Evolutionary conservation across 768 basidiomycete genomes (phyloP), one percentile per base, ranked within the genome.

Genomic region (Suillus lakei): DNA sequence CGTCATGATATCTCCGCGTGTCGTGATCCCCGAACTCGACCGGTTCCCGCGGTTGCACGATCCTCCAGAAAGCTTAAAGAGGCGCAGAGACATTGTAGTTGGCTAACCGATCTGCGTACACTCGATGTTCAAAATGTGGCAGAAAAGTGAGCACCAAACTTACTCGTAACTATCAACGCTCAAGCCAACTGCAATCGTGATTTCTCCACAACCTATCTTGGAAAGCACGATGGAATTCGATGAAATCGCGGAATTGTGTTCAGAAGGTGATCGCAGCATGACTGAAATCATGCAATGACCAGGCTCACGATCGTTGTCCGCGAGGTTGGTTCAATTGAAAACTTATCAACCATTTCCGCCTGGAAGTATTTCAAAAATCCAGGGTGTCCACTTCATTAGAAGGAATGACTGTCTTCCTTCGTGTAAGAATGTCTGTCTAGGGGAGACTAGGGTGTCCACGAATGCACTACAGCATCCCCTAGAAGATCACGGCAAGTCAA

Each of bases 321-420:
- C 58, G 77, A 76, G 2, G 67, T 70, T 4, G 66, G 72, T 62
- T 76, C 73, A 10, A 77, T 62, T 81, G 79, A 32, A 84, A 76
- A 30, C 80, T 81, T 5, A 85, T 77, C 28, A 87, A 80, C 83
- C 84, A 86, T 30, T 78, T 16, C 80, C 78, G n/a, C 83, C 84
- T 6, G 78, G 77, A 23, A 86, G 77, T 58, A 84, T 76, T 63
- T 81, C 81, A 75, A 30, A 51, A 28, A 28, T 16, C 26, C 15
- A 87, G 81, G 55, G 81, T 78, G 34, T 79, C 77, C 50, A 84
- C 80, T 26, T 15, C n/a, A 21, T n/a, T 26, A 26, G 15, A 16
- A 50, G 26, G 26, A n/a, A 46, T n/a, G 21, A n/a, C 18, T 12
- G 7, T 28, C n/a, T 23, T 15, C 26, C 26, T 50, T 50, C 48